phyloP scores from a whole-genome alignment of 257 asterid genomes.

The Plantago major region DNA sequence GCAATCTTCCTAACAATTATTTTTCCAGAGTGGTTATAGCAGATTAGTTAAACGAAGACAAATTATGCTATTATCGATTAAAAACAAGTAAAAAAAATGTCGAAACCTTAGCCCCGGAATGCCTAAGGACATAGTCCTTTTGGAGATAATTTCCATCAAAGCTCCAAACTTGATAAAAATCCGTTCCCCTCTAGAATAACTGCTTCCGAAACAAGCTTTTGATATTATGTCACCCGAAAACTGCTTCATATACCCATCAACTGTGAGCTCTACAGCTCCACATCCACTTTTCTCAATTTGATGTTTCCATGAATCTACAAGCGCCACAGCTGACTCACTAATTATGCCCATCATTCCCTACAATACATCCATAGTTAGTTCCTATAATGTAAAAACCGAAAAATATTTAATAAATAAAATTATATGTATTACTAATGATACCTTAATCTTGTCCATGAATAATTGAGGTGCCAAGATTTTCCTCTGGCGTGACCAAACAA shows the following conservation, averaged over 20 bases:
- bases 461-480: conserved; percentile 46
- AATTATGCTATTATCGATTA: too few relatives aligned
- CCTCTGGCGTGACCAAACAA: conserved; percentile 36
- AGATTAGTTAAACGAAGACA: not conserved
- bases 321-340: conserved; percentile 24
- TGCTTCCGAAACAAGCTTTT: conserved; percentile 49
- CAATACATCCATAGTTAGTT: not conserved
- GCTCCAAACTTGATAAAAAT: conserved; percentile 29
- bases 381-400: not conserved
- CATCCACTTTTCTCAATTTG: conserved; percentile 18
- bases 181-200: conserved; percentile 38
- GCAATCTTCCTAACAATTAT: too few relatives aligned
- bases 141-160: conserved; percentile 30
- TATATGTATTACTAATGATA: not conserved
- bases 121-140: conserved; percentile 26
- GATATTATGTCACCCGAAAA: conserved; percentile 51
- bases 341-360: conserved; percentile 43
- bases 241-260: conserved; percentile 29
- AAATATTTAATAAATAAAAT: not conserved
- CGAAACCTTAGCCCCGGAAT: conserved; percentile 40
- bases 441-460: conserved; percentile 44
- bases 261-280: conserved; percentile 25
- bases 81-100: too few relatives aligned
- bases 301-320: conserved; percentile 35
- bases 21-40: too few relatives aligned